phyloP scores from a whole-genome alignment of 768 basidiomycete species.

The Wakefieldia striispora region DNA sequence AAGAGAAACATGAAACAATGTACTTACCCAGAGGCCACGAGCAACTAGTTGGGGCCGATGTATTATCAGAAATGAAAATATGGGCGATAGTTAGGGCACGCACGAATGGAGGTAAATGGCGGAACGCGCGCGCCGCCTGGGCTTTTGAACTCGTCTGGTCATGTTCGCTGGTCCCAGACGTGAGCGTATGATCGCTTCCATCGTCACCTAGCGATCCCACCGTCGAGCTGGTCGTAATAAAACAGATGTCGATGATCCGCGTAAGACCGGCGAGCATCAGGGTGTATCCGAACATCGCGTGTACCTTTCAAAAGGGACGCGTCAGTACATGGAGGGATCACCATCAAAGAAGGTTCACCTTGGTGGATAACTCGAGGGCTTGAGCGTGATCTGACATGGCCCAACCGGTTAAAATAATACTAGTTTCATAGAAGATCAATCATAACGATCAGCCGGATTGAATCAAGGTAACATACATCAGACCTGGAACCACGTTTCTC shows the following conservation, averaged over 20 bases:
- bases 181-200: slow-evolving; percentile 66
- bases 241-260: slow-evolving; percentile 83
- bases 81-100: slow-evolving; percentile 32
- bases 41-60: slow-evolving; percentile 43
- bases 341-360: slow-evolving; percentile 39
- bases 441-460: not conserved
- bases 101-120: slow-evolving; percentile 88
- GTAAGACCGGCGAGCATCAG: slow-evolving; percentile 81
- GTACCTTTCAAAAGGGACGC: slow-evolving; percentile 54
- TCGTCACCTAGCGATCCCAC: slow-evolving; percentile 41
- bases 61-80: slow-evolving; percentile 2
- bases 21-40: slow-evolving; percentile 68
- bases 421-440: slow-evolving; percentile 24
- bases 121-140: slow-evolving; percentile 60
- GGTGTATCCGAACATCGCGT: slow-evolving; percentile 79
- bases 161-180: slow-evolving; percentile 32
- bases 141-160: slow-evolving; percentile 20
- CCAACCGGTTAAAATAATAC: slow-evolving; percentile 90
- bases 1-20: not conserved
- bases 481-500: slow-evolving; percentile 76
- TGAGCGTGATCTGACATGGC: slow-evolving; percentile 92
- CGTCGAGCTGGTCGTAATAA: slow-evolving; percentile 49
- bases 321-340: not conserved
- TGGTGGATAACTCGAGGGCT: slow-evolving; percentile 78
- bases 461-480: slow-evolving; percentile 57